These are phyloP conservation scores for Firmiana major DNA, from an alignment of 345 rosid species.

Conservation along the genomic window DNA sequence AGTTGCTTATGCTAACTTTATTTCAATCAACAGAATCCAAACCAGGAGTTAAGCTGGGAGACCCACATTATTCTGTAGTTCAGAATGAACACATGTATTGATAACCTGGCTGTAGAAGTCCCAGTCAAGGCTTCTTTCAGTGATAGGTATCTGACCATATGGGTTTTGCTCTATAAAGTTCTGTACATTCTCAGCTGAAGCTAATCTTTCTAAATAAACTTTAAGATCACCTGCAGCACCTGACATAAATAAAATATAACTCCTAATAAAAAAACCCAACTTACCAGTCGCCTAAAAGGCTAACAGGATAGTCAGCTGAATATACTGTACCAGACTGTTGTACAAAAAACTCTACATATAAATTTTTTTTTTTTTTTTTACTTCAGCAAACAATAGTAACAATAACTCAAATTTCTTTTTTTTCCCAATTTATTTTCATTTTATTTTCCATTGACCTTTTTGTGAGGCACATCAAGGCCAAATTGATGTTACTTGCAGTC, in stretches of 20 bases:
- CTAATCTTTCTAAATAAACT: constrained; percentile 56
- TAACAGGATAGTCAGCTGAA: background rate
- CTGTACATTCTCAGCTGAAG: constrained; percentile 50
- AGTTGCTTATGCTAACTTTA: background rate
- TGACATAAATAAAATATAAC: constrained; percentile 17
- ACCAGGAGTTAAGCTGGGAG: background rate
- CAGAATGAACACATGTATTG: constrained; percentile 3
- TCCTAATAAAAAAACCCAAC: no score
- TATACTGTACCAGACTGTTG: background rate
- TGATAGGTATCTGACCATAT: constrained; percentile 68
- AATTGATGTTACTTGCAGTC: background rate
- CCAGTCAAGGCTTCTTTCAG: constrained; percentile 51
- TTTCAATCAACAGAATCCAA: background rate
- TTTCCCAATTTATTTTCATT: background rate
- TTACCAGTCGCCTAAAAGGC: background rate
- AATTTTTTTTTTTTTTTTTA: background rate
- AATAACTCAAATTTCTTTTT: background rate
- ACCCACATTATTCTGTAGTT: background rate
- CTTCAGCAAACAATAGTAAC: background rate
- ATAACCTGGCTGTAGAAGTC: constrained; percentile 47
- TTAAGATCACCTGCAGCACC: constrained; percentile 70
- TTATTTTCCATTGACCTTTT: background rate
- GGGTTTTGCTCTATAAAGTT: constrained; percentile 57
- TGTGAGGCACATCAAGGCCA: background rate
- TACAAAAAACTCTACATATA: no score